Conservation (phyloP, 441 rosid genomes). For the Adansonia rubrostipa region DNA sequence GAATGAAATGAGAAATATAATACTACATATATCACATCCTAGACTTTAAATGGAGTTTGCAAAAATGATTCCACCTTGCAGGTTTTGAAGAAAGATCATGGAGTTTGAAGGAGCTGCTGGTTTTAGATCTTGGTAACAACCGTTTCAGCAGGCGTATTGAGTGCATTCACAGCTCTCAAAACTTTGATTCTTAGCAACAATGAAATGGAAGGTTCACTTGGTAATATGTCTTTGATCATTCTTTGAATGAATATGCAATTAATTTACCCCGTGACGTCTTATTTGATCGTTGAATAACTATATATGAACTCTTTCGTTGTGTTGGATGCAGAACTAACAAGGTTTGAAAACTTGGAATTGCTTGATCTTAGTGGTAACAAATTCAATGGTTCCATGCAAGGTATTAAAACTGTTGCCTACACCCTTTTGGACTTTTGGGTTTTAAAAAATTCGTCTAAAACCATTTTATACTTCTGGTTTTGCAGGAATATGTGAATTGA, state of each 20-base stretch:
- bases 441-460: not conserved
- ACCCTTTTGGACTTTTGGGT: not conserved
- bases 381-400: not conserved
- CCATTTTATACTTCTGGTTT: not conserved
- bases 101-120: not conserved
- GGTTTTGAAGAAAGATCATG: not conserved
- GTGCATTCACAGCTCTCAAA: not conserved
- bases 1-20: not conserved
- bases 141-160: not conserved
- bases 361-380: not conserved
- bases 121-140: not conserved
- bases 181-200: not conserved
- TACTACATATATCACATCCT: not conserved
- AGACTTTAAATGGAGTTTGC: not conserved
- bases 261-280: too few species aligned
- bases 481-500: constrained; percentile 19
- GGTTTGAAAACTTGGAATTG: not conserved
- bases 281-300: too few species aligned
- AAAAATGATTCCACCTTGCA: not conserved
- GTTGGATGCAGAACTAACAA: not conserved
- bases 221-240: not conserved
- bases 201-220: not conserved
- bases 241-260: not conserved
- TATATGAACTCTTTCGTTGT: not conserved
- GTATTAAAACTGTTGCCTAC: not conserved